phyloP scores from a whole-genome alignment of 306 rosid species.

The Neltuma alba region DNA sequence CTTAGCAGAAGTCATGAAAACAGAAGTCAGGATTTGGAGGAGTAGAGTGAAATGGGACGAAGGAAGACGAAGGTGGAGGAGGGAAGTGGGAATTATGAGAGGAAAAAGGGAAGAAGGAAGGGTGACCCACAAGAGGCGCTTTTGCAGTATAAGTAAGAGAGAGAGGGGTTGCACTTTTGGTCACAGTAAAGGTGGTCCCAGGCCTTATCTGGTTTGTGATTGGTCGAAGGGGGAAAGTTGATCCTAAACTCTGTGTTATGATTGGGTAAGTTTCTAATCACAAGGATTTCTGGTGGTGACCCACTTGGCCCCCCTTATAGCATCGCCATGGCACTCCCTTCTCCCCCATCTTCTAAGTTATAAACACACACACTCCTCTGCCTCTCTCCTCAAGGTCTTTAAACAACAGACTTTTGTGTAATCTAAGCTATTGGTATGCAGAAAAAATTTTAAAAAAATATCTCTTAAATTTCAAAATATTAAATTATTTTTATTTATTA shows the following conservation, averaged over 20 bases:
- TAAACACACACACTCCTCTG: too few relatives aligned
- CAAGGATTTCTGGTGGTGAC: slow-evolving; percentile 57
- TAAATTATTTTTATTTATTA: too few relatives aligned
- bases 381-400: too few relatives aligned
- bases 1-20: slow-evolving; percentile 51
- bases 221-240: slow-evolving; percentile 46
- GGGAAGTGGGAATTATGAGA: neutral
- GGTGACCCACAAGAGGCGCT: slow-evolving; percentile 67
- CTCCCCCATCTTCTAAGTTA: neutral
- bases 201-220: slow-evolving; percentile 65
- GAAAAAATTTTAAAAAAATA: too few relatives aligned
- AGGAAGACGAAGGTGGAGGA: neutral
- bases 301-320: neutral
- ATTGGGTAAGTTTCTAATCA: slow-evolving; percentile 54
- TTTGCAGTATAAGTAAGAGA: slow-evolving; percentile 47
- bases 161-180: slow-evolving; percentile 17
- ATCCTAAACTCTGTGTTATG: slow-evolving; percentile 46
- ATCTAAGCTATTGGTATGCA: too few relatives aligned
- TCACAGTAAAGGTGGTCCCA: neutral
- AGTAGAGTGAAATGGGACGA: too few relatives aligned
- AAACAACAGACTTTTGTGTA: too few relatives aligned
- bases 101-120: neutral
- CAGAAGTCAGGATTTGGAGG: neutral
- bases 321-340: slow-evolving; percentile 44
- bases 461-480: too few relatives aligned